Base-by-base conservation (phyloP, 2,329 filamentous ascomycete genomes). In the Colletotrichum simmondsii region DNA sequence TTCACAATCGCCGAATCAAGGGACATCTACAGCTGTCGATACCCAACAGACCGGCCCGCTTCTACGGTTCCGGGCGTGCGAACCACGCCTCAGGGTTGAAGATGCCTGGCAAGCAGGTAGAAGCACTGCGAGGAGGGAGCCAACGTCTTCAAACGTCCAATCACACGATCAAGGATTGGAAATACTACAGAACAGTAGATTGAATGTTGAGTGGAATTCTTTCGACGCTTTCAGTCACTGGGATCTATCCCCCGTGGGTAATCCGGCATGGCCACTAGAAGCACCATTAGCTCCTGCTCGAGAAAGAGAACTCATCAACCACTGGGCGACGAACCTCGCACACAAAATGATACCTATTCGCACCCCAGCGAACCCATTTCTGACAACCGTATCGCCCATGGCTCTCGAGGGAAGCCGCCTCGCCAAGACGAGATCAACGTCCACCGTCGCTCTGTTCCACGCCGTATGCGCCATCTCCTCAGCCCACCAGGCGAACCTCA, bases 391-490 rank as follows among this genome's bases (percentile, higher is more conserved):
- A 14, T 70, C 67, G 10, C 67, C 67, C 3, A 65, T 70, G 26
- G 35, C 67, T 5, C 67, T 70, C 28, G 37, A 59, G 16, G 67
- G 67, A 14, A 70, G 60, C 22, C 67, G 67, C 11, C n/a, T 35
- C 16, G 62, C 49, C 8, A 22, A 24, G 22, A 62, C 24, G 4
- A 32, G 53, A 14, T 65, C 67, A 5, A 70, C 53, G 7, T 53
- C 60, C 11, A 28, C 67, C n/a, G 67, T 59, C 35, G 67, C 67
- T 11, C 52, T 65, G 2, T 70, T 70, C 5, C 67, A 65, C 22
- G 67, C 67, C n/a, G 60, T 70, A 14, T 70, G 67, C 60, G 67
- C 67, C 54, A 49, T 64, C 12, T 65, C 67, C 10, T 60, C 67
- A 4, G 56, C 67, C 24, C 67, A 65, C 28, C 60, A 54, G 61